Conservation (phyloP, 441 rosid species). For the Gossypium aridum region DNA sequence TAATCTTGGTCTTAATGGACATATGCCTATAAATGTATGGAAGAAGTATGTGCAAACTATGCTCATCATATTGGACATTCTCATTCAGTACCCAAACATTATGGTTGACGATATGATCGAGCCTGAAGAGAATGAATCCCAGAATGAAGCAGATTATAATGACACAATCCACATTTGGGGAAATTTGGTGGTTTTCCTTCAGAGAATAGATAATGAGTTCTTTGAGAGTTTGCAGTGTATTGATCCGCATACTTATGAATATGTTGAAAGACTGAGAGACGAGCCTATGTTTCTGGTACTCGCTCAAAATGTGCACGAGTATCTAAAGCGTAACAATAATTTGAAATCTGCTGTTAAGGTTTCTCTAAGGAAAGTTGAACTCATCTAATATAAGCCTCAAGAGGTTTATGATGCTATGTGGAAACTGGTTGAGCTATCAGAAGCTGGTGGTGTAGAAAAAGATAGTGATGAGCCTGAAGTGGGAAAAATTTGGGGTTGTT, state of each 20-base stretch:
- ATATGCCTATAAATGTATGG: conserved; percentile 72
- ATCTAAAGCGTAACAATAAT: background rate
- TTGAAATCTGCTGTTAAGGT: background rate
- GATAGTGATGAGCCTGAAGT: conserved; percentile 18
- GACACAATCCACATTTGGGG: conserved; percentile 61
- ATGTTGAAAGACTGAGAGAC: conserved; percentile 55
- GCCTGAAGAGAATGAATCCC: conserved; percentile 65
- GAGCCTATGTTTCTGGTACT: conserved; percentile 33
- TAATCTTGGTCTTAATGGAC: conserved; percentile 55
- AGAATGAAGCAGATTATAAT: conserved; percentile 42
- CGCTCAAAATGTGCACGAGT: background rate
- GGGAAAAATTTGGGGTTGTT: conserved; percentile 41
- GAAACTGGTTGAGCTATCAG: conserved; percentile 48
- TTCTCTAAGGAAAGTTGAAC: background rate
- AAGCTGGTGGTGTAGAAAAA: conserved; percentile 20
- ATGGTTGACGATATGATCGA: conserved; percentile 52
- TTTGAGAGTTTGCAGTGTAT: conserved; percentile 70
- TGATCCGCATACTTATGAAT: conserved; percentile 66
- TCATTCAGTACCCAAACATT: conserved; percentile 45
- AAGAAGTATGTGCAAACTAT: conserved; percentile 59
- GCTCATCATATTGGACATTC: conserved; percentile 50
- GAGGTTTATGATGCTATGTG: conserved; percentile 31
- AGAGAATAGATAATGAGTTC: conserved; percentile 60
- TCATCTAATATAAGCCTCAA: background rate
- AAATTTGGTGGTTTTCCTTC: conserved; percentile 59